Base-by-base conservation (phyloP, 2,329 filamentous ascomycete species). In the Lasiodiplodia gonubiensis region DNA sequence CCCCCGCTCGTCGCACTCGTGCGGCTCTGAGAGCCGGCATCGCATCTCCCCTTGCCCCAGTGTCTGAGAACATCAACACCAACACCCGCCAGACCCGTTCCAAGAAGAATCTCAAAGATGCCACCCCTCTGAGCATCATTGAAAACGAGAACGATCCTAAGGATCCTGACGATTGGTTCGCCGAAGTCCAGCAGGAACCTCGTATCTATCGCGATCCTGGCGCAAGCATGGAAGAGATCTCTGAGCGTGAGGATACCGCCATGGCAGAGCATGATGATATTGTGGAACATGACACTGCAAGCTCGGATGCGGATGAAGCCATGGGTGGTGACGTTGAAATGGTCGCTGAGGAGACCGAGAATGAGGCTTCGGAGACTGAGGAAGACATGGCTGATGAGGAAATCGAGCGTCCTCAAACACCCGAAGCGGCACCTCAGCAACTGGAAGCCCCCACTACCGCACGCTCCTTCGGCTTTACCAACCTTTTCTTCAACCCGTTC, bases 101-200 rank as follows among this genome's bases (percentile, higher is more conserved):
- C 23, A 66, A 51, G 52, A 66, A 57, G 64, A 51, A 21, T 1
- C 12, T 30, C 6, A 64, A 64, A 23, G 35, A 64, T 48, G 55
- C 48, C 4, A 67, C 65, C 7, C 65, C 65, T 0, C 33, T 67
- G n/a, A 53, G 48, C 25, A 61, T 67, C 7, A 57, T 67, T 35
- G 16, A 49, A 4, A 35, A 59, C 55, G 16, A 67, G 8, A 25
- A 67, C 6, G 35, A 42, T 2, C 6, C 30, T 7, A n/a, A 52
- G 7, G 48, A 67, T 39, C 33, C 48, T 18, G 33, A 61, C 11
- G 48, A 67, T 18, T 67, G 65, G 65, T 67, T 67, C n/a, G 8
- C 18, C 4, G 46, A 63, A 8, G 11, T 51, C 4, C 21, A 11
- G n/a, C 39, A 53, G 21, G 11, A 51, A 30, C 53, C 64, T 16